Evolutionary conservation across 2,329 filamentous ascomycete genomes (phyloP), one percentile per base, ranked within the genome.

Genomic region (Thelonectria rubi): DNA sequence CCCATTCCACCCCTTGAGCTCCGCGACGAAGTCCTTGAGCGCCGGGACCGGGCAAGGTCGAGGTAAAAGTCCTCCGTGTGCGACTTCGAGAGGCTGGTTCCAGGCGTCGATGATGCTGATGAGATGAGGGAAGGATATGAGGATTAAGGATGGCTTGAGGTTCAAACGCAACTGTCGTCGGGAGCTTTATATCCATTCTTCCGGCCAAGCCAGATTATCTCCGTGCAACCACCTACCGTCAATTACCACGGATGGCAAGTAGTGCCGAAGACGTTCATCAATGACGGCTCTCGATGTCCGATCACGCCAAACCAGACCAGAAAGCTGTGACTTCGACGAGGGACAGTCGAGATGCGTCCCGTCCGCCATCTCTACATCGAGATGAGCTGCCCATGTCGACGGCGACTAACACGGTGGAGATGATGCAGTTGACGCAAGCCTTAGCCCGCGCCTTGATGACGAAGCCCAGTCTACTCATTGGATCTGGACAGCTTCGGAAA

Each of bases 11-110:
- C 46, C 54, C 18, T 60, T 65, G 10, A 65, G 18, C 18, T 39
- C 55, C 1, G 60, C 26, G 7, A 65, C 52, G 11, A 65, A 64
- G 7, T 46, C 30, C 17, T 47, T 39, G 1, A 65, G 21, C 2
- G 42, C 50, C 3, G 54, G 48, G 32, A 59, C 12, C 32, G 42
- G 2, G 55, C 50, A 24, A 65, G 63, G 10, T 63, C 48, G 8
- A 54, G 42, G 8, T 61, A 65, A n/a, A 63, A 66, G 6, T 45
- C 2, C 20, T 65, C 60, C 0, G 54, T 59, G n/a, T 66, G 63
- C 3, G 63, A 57, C 17, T 65, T 46, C 11, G 64, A 54, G 1
- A 55, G 59, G 3, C 49, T 45, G 5, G 26, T 7, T 24, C 21
- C 10, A 8, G 26, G 7, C 2, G 26, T 6, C 26, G 26, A 6